Base-by-base conservation (phyloP, 306 rosid species). In the Citrullus mucosospermus region DNA sequence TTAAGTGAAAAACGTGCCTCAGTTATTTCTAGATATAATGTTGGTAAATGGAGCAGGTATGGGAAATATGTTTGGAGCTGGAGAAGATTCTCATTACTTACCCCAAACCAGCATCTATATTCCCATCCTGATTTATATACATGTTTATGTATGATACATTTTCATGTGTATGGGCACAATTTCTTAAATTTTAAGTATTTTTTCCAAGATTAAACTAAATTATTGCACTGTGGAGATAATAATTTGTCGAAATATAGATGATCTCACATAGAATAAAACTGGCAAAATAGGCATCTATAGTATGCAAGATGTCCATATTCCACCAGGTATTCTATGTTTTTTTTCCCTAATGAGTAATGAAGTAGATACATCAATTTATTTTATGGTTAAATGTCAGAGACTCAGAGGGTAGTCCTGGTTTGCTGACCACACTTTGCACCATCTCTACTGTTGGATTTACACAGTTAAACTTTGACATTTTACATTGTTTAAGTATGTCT, bases 31-130 rank as follows among this genome's bases (percentile, higher is more conserved):
- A 38, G 74, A 17, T 65, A 18, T 36, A 18, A 68, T 41, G 32
- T 51, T 75, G 57, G 44, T 78, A 75, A 44, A 76, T 62, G 58
- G 62, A 56, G 75, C 55, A 69, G 74, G 69, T 56, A 60, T 79
- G 69, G 57, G 85, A 39, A 85, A 76, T 85, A 8, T 67, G 41
- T 30, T 13, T 61, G 70, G 44, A 63, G 10, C 5, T 13, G 44
- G 70, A 32, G 44, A 63, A 63, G 70, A 25, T 59, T 25, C 66
- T 9, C 36, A 59, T 59, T 59, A 11, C 36, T 25, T 59, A 34
- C 38, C 36, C 38, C 36, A 11, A 34, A 59, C 17, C 66, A 59
- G 17, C 66, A 59, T 63, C 11, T 16, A 30, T 16, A 30, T 63
- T 16, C 44, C 72, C 22, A 66, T 18, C 48, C 50, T 17, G 72